Evolutionary conservation across 2,329 filamentous ascomycete species (phyloP).

Genomic region (Fusarium concolor): DNA sequence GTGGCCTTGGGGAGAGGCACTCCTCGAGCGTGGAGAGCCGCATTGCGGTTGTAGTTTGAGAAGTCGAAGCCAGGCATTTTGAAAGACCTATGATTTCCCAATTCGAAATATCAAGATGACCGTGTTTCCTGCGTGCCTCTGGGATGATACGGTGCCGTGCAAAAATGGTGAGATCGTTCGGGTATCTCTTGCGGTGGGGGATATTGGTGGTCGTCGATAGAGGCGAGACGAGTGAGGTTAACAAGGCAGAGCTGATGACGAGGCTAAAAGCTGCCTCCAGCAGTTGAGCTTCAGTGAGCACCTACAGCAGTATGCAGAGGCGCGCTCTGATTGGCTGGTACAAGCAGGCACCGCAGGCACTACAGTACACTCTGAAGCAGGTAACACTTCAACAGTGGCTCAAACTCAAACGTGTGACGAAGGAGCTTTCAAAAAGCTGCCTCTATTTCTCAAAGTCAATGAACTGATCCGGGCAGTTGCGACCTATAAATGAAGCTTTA

Average conservation of each 20-base stretch:
- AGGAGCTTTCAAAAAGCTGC: constrained; percentile 40
- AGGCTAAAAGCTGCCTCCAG: constrained; percentile 65
- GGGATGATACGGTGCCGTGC: constrained; percentile 13
- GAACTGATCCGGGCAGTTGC: constrained; percentile 9
- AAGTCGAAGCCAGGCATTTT: constrained; percentile 98
- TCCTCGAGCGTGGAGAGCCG: constrained; percentile 91
- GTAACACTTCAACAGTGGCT: constrained; percentile 18
- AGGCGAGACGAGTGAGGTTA: constrained; percentile 39
- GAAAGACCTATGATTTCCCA: constrained; percentile 41
- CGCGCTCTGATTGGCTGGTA: constrained; percentile 45
- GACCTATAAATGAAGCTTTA: not conserved
- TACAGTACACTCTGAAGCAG: not conserved
- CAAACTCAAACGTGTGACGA: constrained; percentile 45
- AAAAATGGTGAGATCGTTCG: constrained; percentile 24
- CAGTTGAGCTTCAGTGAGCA: constrained; percentile 42
- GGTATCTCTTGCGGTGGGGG: constrained; percentile 40
- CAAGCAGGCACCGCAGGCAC: not conserved
- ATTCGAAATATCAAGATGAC: constrained; percentile 20
- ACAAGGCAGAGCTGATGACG: constrained; percentile 61
- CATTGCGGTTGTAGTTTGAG: constrained; percentile 99
- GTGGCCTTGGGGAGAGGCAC: constrained; percentile 97
- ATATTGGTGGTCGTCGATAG: constrained; percentile 35
- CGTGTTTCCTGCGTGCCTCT: not conserved
- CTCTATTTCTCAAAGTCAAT: not conserved
- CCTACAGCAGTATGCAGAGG: constrained; percentile 1